Base-by-base conservation (phyloP, 441 rosid species). In the Croton setiger region DNA sequence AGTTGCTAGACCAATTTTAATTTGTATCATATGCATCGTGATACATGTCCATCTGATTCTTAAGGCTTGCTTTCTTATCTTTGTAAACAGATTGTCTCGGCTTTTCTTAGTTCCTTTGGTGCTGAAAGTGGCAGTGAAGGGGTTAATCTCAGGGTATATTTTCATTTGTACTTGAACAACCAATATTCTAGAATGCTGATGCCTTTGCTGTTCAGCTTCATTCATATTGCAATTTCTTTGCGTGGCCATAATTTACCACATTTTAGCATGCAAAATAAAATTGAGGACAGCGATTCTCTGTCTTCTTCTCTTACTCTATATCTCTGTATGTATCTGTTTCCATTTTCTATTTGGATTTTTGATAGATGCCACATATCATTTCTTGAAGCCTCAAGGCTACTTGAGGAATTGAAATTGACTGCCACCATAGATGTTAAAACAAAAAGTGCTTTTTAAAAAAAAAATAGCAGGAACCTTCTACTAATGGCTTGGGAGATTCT, bases 41-140 rank as follows among this genome's bases (percentile, higher is more conserved):
- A 27, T 31, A 15, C 41, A 57, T 57, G 41, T 57, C 20, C 4
- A 6, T 6, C 31, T 31, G 61, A 33, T 14, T 57, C 39, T 33
- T 33, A 39, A 13, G 60, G 36, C 5, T 33, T 57, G 1, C 41
- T 33, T 57, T 31, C 18, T 31, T 14, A 15, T 57, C 17, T 57
- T 57, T 57, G 39, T 8, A 11, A 55, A 31, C 61, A 57, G 61
- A 57, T 57, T 33, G 2, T 57, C 61, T 57, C 61, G 15, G 37
- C 20, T 15, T 14, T 57, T 33, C 61, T 57, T 20, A 57, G 39
- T 57, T 57, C 61, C 33, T 14, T 57, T 7, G 61, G 41, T 33
- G 61, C 15, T 33, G 41, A 41, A 57, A 57, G 61, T 15, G 7
- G 41, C 20, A 33, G 61, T 2, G 41, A 57, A 57, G 61, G 20